These are phyloP conservation scores for Akanthomyces muscarius DNA, from an alignment of 2,329 filamentous ascomycete genomes.

Conservation along the genomic window DNA sequence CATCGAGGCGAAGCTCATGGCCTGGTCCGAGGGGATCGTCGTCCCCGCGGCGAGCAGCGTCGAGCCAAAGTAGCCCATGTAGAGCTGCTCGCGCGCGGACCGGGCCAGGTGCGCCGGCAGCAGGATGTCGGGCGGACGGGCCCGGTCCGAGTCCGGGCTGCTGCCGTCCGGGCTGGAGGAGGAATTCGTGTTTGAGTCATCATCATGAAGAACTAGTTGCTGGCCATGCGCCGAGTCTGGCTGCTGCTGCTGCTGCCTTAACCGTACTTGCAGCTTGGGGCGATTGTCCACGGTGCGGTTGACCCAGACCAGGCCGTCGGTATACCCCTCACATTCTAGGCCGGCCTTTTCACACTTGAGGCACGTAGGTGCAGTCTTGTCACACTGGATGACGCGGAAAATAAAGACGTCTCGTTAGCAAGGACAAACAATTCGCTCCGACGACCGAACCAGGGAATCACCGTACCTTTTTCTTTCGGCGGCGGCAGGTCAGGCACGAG, in stretches of 20 bases:
- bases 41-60: constrained; percentile 19
- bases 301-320: constrained; percentile 14
- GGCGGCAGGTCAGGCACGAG: constrained; percentile 18
- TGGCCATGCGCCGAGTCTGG: not conserved
- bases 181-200: not conserved
- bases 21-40: constrained; percentile 11
- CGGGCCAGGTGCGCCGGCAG: constrained; percentile 15
- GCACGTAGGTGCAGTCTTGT: constrained; percentile 13
- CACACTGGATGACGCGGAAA: constrained; percentile 3
- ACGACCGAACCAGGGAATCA: not conserved
- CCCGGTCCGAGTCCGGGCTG: constrained; percentile 1
- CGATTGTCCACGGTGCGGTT: constrained; percentile 16
- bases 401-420: not conserved
- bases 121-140: constrained; percentile 7
- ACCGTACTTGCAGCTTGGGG: not conserved
- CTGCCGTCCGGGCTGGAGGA: not conserved
- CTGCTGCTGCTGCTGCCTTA: not conserved
- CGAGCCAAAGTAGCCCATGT: constrained; percentile 19
- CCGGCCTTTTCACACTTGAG: constrained; percentile 15
- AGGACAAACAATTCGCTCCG: not conserved
- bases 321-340: constrained; percentile 17
- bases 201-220: constrained; percentile 1
- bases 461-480: constrained; percentile 15
- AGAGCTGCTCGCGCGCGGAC: constrained; percentile 22
- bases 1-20: constrained; percentile 18